Evolutionary conservation across 352 stramenopile genomes (phyloP), one percentile per base, ranked within the genome.

Genomic region (Halophytophthora polymorphica): DNA sequence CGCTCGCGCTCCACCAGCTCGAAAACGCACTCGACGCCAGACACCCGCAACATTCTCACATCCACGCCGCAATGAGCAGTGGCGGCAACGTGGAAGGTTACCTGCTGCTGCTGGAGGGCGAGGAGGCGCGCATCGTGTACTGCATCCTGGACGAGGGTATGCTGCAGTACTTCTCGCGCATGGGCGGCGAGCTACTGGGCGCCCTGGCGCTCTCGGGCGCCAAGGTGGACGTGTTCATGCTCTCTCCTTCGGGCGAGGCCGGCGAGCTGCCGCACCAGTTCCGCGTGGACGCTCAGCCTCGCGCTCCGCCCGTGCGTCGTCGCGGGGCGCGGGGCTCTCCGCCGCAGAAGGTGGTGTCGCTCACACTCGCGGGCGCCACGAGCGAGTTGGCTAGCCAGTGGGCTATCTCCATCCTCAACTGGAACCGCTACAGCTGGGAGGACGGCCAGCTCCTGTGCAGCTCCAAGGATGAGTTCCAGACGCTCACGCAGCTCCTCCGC

Each of bases 351-450:
- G 17, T 58, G 12, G 52, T 64, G 37, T 68, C 66, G 10, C 50
- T 70, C 35, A 75, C 62, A 23, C 76, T 91, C 42, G 80, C 77
- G 13, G 80, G 66, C 2, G 75, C 80, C 12, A 82, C 77, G 6
- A 56, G 62, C 3, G 72, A 85, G 40, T 58, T 91, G 37, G 65
- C 66, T 29, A 68, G 90, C 18, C 76, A 80, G 22, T 93, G 83
- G 83, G 83, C 83, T 10, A 39, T 89, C 21, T 86, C 73, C 2
- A 74, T 93, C 28, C 69, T 93, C 33, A 93, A 93, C 60, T 93
- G 83, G 83, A 93, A 87, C 54, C 78, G 79, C 44, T 88, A 90
- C 65, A 88, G 77, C 41, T 93, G 83, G 83, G 83, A 90, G 45
- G 83, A 90, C 25, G 64, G 79, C 17, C 66, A 86, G 71, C 83